A percentile compares a stretch with the other conserved stretches of the same genome.
Evolutionary conservation across 176 grass and related monocot genomes (phyloP).

Genomic region (Lolium rigidum): DNA sequence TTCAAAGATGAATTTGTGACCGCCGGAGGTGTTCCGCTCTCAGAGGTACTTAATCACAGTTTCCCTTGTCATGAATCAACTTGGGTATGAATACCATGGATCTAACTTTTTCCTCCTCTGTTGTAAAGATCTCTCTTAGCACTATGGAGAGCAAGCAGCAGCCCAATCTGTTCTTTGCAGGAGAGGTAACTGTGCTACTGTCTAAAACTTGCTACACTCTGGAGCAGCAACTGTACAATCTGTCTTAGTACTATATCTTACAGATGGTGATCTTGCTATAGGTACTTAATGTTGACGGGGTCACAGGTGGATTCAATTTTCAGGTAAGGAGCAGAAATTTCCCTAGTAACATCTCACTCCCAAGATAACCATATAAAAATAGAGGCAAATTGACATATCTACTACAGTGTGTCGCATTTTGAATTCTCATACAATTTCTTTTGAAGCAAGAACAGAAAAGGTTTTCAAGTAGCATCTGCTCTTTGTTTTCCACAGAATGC

Average conservation of each 20-base stretch:
- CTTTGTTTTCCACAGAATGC: conserved; percentile 66
- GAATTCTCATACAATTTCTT: not conserved
- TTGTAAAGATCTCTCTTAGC: conserved; percentile 69
- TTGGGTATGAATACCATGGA: not conserved
- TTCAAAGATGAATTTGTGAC: conserved; percentile 99
- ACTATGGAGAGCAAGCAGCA: conserved; percentile 96
- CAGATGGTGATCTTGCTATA: conserved; percentile 36
- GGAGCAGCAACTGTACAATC: not conserved
- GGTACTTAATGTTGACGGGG: conserved; percentile 83
- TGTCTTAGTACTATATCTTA: conserved; percentile 26
- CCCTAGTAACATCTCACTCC: not conserved
- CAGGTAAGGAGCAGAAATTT: conserved; percentile 48
- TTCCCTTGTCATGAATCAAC: conserved; percentile 20
- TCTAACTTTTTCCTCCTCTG: conserved; percentile 36
- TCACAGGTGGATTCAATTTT: conserved; percentile 98
- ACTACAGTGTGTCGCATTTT: not conserved
- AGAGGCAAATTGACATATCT: not conserved
- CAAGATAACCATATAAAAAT: not conserved
- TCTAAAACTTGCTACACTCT: conserved; percentile 31
- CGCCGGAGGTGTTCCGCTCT: conserved; percentile 83
- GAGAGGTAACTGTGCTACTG: conserved; percentile 67
- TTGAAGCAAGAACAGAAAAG: not conserved
- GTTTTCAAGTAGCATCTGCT: conserved; percentile 21
- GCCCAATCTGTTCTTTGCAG: conserved; percentile 86
- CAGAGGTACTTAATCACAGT: conserved; percentile 67